Percentiles rank a stretch among this genome's conserved stretches.
phyloP scores from a whole-genome alignment of 2,329 filamentous ascomycete species.

The Geoglossum cookeanum region DNA sequence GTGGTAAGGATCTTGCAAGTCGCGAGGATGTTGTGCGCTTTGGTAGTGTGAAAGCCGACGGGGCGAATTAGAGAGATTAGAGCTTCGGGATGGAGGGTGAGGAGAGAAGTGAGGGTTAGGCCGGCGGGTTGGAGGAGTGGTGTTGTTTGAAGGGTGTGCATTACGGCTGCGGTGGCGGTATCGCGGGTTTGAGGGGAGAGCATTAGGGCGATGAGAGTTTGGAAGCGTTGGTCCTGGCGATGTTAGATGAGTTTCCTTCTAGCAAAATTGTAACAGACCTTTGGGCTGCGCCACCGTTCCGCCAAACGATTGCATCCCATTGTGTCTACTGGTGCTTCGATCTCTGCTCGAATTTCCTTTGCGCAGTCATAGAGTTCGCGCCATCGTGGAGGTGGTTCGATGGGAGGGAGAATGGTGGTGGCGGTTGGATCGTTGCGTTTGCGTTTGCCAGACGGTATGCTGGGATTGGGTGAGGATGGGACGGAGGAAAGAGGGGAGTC shows the following conservation, averaged over 20 bases:
- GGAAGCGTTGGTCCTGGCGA: slow-evolving; percentile 46
- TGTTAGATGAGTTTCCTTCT: neutral
- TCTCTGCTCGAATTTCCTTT: slow-evolving; percentile 56
- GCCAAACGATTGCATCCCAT: slow-evolving; percentile 85
- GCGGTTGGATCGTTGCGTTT: slow-evolving; percentile 25
- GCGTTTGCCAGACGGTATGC: slow-evolving; percentile 32
- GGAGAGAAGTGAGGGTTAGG: slow-evolving; percentile 58
- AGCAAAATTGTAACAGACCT: slow-evolving; percentile 8
- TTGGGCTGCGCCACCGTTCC: slow-evolving; percentile 26
- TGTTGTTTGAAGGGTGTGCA: slow-evolving; percentile 58
- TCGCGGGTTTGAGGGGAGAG: slow-evolving; percentile 86
- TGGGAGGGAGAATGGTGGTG: neutral
- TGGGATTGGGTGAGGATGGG: slow-evolving; percentile 12
- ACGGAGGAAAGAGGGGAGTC: slow-evolving; percentile 19
- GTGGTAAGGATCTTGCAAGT: slow-evolving; percentile 56
- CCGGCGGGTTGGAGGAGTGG: slow-evolving; percentile 32
- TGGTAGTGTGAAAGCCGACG: slow-evolving; percentile 90
- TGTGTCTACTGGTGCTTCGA: slow-evolving; percentile 73
- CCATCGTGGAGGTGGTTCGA: slow-evolving; percentile 55
- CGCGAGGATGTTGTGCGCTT: slow-evolving; percentile 66
- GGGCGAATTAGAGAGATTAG: slow-evolving; percentile 61
- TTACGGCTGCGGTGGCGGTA: slow-evolving; percentile 69
- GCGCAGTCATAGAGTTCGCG: slow-evolving; percentile 60
- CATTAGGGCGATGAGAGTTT: slow-evolving; percentile 78
- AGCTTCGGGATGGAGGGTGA: slow-evolving; percentile 45